Conservation (phyloP, 2,329 filamentous ascomycete genomes). For the Chaetomiaceae sp. region DNA sequence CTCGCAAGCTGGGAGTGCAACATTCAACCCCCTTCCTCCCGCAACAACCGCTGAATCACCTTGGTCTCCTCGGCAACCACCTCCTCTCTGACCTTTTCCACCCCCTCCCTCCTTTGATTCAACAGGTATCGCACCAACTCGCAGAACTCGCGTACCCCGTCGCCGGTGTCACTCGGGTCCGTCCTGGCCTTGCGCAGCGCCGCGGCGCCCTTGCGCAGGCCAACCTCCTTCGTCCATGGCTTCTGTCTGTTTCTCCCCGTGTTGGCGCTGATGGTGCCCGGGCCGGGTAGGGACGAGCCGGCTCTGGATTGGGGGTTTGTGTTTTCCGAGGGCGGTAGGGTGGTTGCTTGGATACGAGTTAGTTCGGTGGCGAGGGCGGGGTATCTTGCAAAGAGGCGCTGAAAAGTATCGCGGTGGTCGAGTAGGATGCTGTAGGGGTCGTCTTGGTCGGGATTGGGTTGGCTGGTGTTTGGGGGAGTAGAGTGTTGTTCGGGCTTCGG, state of each 20-base stretch:
- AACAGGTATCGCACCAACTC: constrained; percentile 52
- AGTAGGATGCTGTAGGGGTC: constrained; percentile 50
- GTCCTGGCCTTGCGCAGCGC: constrained; percentile 49
- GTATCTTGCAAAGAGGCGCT: constrained; percentile 49
- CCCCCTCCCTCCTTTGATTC: constrained; percentile 28
- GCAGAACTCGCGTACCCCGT: constrained; percentile 57
- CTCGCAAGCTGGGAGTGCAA: too few relatives aligned
- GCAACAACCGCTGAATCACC: constrained; percentile 47
- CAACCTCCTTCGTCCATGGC: constrained; percentile 55
- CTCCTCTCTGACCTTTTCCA: constrained; percentile 39
- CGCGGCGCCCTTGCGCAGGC: constrained; percentile 52
- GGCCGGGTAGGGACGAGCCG: constrained; percentile 28
- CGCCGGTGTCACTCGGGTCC: constrained; percentile 50
- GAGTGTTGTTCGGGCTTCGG: constrained; percentile 33
- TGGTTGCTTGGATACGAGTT: constrained; percentile 46
- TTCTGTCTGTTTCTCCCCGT: constrained; percentile 31
- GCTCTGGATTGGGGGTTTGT: background rate
- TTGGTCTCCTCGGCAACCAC: constrained; percentile 45
- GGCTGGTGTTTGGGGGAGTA: constrained; percentile 16
- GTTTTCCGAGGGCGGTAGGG: constrained; percentile 39
- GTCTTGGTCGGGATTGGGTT: constrained; percentile 14
- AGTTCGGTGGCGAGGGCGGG: constrained; percentile 47
- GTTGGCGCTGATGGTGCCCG: background rate
- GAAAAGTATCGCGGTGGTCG: constrained; percentile 47
- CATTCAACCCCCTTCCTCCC: constrained; percentile 35